A percentile compares a stretch with the other conserved stretches of the same genome.
These are phyloP conservation scores for Eremomyces bilateralis DNA, from an alignment of 495 filamentous ascomycete genomes.

Conservation along the genomic window DNA sequence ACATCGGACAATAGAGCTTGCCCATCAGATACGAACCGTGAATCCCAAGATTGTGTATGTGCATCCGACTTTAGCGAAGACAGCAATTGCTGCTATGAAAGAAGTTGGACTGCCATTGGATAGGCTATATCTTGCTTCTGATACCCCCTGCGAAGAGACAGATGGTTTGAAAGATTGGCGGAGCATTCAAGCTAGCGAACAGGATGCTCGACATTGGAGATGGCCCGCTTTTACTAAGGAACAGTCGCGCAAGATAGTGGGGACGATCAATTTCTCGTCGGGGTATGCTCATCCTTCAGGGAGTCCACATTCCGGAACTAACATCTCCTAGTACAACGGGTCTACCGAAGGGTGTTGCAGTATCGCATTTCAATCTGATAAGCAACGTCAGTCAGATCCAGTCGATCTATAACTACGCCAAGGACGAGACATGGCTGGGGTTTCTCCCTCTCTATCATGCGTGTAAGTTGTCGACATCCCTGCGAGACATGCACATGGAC, in stretches of 20 bases:
- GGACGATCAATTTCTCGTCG: conserved; percentile 3
- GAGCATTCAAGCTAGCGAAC: neutral
- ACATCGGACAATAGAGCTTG: neutral
- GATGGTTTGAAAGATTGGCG: conserved; percentile 2
- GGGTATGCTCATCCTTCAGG: neutral
- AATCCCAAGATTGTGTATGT: neutral
- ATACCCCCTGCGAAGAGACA: neutral
- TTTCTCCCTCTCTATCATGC: conserved; percentile 3
- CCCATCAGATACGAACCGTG: neutral
- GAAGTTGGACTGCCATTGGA: conserved; percentile 1
- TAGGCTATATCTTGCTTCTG: neutral
- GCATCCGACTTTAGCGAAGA: neutral
- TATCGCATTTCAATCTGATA: conserved; percentile 3
- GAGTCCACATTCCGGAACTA: neutral
- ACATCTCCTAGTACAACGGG: conserved; percentile 1
- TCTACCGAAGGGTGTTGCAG: conserved; percentile 2
- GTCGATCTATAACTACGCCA: neutral
- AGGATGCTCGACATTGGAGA: conserved; percentile 1
- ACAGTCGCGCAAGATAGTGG: neutral
- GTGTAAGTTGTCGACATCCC: conserved; percentile 5
- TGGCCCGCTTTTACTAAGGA: conserved; percentile 1
- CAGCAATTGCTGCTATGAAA: neutral
- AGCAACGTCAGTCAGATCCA: conserved; percentile 1
- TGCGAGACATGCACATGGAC: too few species aligned
- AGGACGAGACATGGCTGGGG: conserved; percentile 1